These are phyloP conservation scores for Pestalotiopsis sp. DNA, from an alignment of 2,329 filamentous ascomycete species.

Conservation along the genomic window DNA sequence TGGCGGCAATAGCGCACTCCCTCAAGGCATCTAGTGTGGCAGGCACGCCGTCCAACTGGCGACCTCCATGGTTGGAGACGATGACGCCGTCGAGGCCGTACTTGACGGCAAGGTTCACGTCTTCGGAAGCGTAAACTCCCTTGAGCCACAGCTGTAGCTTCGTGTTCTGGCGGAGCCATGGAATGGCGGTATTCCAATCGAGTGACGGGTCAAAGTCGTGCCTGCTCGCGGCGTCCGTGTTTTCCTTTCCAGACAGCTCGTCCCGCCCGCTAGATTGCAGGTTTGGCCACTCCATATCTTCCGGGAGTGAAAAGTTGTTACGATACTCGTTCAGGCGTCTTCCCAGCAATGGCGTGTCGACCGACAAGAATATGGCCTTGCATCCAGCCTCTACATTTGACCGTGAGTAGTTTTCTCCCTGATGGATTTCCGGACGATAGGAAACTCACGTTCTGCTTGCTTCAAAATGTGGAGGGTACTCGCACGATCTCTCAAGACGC, in stretches of 20 bases:
- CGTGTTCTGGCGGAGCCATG: conserved; percentile 48
- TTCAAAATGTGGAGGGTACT: conserved; percentile 42
- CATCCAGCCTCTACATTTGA: conserved; percentile 43
- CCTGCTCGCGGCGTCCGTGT: neutral
- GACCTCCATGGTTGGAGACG: conserved; percentile 49
- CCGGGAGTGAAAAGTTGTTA: conserved; percentile 51
- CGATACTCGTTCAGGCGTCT: conserved; percentile 54
- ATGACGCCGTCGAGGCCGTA: conserved; percentile 32
- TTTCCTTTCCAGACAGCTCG: neutral
- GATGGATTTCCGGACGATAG: neutral
- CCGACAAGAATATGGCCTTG: conserved; percentile 55
- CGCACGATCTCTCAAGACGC: conserved; percentile 49
- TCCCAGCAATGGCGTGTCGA: conserved; percentile 56
- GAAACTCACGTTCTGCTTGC: conserved; percentile 40
- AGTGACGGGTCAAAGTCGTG: neutral
- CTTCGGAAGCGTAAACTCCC: conserved; percentile 36
- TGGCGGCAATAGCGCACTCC: conserved; percentile 48
- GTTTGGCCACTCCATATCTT: conserved; percentile 44
- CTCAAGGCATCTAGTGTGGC: conserved; percentile 43
- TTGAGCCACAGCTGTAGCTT: conserved; percentile 51
- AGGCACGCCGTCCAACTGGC: conserved; percentile 46
- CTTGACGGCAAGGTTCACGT: conserved; percentile 40
- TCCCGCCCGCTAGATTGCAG: conserved; percentile 21
- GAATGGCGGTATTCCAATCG: conserved; percentile 49
- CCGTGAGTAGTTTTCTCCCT: neutral